Evolutionary conservation across 495 filamentous ascomycete genomes (phyloP).

Genomic region (Talaromyces thailandensis): DNA sequence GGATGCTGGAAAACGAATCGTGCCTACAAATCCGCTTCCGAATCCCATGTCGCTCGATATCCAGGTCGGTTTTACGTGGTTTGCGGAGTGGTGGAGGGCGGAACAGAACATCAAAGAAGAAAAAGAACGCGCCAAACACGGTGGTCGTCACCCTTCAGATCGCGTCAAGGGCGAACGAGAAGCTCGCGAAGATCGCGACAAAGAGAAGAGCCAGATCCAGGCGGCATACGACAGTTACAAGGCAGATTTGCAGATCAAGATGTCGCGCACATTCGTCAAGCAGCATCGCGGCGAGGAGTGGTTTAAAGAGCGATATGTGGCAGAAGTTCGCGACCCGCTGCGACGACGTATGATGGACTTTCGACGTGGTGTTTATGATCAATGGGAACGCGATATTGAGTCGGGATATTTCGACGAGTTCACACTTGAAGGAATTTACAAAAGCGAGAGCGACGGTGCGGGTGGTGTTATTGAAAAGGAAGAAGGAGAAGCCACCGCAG

Average conservation of each 20-base stretch:
- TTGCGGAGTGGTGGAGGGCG: conserved; percentile 90
- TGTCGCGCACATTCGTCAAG: conserved; percentile 80
- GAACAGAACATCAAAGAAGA: conserved; percentile 84
- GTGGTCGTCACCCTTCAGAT: conserved; percentile 61
- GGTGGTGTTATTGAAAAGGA: conserved; percentile 88
- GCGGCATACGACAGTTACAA: conserved; percentile 90
- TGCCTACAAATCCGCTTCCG: conserved; percentile 63
- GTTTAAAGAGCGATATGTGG: conserved; percentile 93
- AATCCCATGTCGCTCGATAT: conserved; percentile 81
- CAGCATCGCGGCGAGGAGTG: conserved; percentile 91
- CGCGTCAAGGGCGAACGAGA: conserved; percentile 68
- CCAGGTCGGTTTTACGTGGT: conserved; percentile 94
- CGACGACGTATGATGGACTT: conserved; percentile 63
- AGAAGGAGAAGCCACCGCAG: conserved; percentile 82
- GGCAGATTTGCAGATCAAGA: conserved; percentile 83
- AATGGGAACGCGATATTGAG: conserved; percentile 80
- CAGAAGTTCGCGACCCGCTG: conserved; percentile 64
- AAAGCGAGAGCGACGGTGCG: conserved; percentile 80
- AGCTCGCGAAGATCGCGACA: conserved; percentile 74
- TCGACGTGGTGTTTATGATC: conserved; percentile 60
- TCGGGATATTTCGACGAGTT: conserved; percentile 85
- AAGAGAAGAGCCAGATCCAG: conserved; percentile 84
- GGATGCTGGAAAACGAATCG: conserved; percentile 44
- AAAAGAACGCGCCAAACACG: conserved; percentile 66
- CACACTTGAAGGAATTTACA: conserved; percentile 89